phyloP scores from a whole-genome alignment of 768 basidiomycete genomes.

The Leccinum longicurvipes region DNA sequence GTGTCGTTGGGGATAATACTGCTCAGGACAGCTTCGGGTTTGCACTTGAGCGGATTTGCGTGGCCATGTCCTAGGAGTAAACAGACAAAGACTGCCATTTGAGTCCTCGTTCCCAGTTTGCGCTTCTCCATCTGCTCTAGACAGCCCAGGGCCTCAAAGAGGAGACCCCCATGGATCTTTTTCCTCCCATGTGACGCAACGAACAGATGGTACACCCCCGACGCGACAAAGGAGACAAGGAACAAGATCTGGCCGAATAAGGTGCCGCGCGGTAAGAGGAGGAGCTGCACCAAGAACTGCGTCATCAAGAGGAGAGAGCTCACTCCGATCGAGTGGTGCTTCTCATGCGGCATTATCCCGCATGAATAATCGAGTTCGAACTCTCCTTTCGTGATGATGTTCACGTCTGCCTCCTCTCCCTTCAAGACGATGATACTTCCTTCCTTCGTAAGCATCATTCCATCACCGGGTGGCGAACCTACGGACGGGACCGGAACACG shows the following conservation, averaged over 20 bases:
- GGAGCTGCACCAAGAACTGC: constrained; percentile 32
- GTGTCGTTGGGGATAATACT: constrained; percentile 29
- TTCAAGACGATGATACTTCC: constrained; percentile 25
- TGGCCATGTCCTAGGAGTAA: constrained; percentile 14
- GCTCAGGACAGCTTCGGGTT: constrained; percentile 4
- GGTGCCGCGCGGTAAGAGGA: constrained; percentile 28
- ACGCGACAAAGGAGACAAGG: constrained; percentile 27
- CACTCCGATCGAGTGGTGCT: constrained; percentile 17
- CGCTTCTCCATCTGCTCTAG: constrained; percentile 14
- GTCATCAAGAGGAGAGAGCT: constrained; percentile 24
- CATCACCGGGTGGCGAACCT: constrained; percentile 29
- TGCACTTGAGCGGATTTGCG: background rate
- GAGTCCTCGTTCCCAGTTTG: constrained; percentile 22
- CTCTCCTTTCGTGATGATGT: constrained; percentile 29
- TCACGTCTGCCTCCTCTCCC: constrained; percentile 28
- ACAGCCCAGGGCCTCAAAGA: constrained; percentile 10
- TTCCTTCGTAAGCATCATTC: constrained; percentile 21
- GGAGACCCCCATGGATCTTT: constrained; percentile 17
- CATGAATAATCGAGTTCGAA: constrained; percentile 28
- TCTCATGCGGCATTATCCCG: background rate
- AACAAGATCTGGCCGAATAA: constrained; percentile 34
- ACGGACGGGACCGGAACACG: constrained; percentile 21
- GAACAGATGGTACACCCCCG: constrained; percentile 32
- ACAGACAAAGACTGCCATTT: constrained; percentile 29
- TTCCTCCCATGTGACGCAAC: constrained; percentile 32